A percentile compares a stretch with the other conserved stretches of the same genome.
These are phyloP conservation scores for Cardiospermum halicacabum DNA, from an alignment of 345 rosid species.

Conservation along the genomic window DNA sequence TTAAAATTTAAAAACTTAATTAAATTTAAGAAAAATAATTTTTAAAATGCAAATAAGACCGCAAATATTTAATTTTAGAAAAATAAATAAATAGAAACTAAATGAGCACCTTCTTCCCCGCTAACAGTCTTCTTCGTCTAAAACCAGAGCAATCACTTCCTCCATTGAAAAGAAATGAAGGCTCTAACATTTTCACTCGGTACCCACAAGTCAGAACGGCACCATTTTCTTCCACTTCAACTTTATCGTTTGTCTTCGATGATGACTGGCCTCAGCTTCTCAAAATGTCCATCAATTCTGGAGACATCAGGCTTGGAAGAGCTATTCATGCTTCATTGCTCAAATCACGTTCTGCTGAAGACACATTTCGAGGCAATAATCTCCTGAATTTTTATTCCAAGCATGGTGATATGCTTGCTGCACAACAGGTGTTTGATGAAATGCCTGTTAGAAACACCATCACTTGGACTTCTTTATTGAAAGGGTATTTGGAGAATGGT, in stretches of 20 bases:
- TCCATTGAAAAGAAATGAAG: constrained; percentile 2
- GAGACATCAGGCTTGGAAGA: constrained; percentile 22
- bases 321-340: constrained; percentile 25
- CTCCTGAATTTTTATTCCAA: constrained; percentile 16
- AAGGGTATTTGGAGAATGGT: constrained; percentile 26
- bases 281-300: constrained; percentile 19
- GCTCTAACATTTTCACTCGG: background rate
- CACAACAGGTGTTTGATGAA: constrained; percentile 29
- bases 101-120: constrained; percentile 13
- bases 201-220: background rate
- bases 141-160: constrained; percentile 10
- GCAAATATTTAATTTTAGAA: no score
- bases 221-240: background rate
- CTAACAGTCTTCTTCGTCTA: constrained; percentile 3
- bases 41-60: no score
- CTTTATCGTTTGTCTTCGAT: background rate
- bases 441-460: constrained; percentile 27
- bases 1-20: background rate
- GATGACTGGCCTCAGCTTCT: constrained; percentile 34
- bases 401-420: constrained; percentile 16
- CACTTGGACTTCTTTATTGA: constrained; percentile 34
- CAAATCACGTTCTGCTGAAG: constrained; percentile 13
- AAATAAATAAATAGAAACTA: no score
- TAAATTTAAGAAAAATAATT: no score
- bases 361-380: constrained; percentile 29